phyloP scores from a whole-genome alignment of 1,284 basidiomycete genomes.

The Marasmius oreades region DNA sequence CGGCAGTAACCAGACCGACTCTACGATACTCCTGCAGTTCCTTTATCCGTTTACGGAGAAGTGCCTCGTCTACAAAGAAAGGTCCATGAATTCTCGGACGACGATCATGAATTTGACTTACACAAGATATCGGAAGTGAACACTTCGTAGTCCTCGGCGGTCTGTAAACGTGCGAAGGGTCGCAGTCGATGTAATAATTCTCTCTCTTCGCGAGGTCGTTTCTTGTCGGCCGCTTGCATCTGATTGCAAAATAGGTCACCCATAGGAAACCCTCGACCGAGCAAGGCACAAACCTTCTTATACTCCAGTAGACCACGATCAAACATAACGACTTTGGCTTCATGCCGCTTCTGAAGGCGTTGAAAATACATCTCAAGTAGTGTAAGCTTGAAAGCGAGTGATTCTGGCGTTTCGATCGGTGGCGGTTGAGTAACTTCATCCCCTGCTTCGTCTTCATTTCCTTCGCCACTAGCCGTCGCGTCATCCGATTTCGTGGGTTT shows the following conservation, averaged over 20 bases:
- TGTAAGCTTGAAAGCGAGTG: constrained; percentile 88
- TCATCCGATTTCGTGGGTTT: constrained; percentile 45
- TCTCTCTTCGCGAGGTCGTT: constrained; percentile 86
- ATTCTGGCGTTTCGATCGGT: constrained; percentile 82
- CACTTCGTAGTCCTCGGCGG: constrained; percentile 87
- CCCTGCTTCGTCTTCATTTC: constrained; percentile 37
- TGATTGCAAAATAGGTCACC: constrained; percentile 27
- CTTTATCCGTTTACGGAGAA: constrained; percentile 80
- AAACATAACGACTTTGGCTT: constrained; percentile 90
- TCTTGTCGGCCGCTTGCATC: constrained; percentile 91
- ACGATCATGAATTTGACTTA: constrained; percentile 34
- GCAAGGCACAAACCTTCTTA: constrained; percentile 65
- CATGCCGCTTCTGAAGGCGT: constrained; percentile 84
- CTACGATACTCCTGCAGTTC: constrained; percentile 88
- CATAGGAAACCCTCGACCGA: background rate
- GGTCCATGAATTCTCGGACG: background rate
- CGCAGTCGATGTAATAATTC: constrained; percentile 89
- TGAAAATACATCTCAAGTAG: constrained; percentile 92
- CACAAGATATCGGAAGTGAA: constrained; percentile 89
- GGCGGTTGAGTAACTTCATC: constrained; percentile 69
- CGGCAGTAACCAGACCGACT: constrained; percentile 75
- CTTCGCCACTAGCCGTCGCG: constrained; percentile 36
- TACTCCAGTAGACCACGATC: constrained; percentile 91
- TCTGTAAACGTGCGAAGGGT: constrained; percentile 91
- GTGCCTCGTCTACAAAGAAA: constrained; percentile 67